phyloP scores from a whole-genome alignment of 2,329 filamentous ascomycete genomes.

The Beauveria varroae region DNA sequence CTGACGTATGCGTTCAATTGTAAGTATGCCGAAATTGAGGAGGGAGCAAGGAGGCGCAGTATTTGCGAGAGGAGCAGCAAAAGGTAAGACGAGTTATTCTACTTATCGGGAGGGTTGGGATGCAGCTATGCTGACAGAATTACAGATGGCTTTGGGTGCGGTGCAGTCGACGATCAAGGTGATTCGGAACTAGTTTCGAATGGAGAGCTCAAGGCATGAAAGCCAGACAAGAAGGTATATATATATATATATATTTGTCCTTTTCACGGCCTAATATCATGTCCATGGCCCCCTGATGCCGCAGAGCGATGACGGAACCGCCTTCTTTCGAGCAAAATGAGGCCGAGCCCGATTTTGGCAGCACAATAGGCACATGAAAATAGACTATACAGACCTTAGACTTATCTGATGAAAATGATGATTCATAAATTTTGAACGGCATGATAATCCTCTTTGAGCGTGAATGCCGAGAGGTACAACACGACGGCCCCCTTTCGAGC shows the following conservation, averaged over 20 bases:
- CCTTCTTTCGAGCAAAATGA: background rate
- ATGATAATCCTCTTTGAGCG: no score
- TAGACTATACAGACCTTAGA: no score
- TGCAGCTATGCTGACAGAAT: background rate
- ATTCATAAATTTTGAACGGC: no score
- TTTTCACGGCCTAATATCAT: background rate
- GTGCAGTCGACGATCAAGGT: slow-evolving; percentile 21
- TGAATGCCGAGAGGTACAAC: background rate
- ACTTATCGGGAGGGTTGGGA: background rate
- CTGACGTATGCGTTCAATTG: slow-evolving; percentile 28
- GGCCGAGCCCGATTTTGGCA: background rate
- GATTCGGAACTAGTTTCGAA: slow-evolving; percentile 19
- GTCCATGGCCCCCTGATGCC: background rate
- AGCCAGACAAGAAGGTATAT: background rate
- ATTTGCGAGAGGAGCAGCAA: slow-evolving; percentile 16
- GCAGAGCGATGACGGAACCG: background rate
- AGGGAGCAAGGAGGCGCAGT: slow-evolving; percentile 17
- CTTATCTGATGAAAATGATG: no score
- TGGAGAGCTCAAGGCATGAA: slow-evolving; percentile 10
- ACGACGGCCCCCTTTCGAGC: background rate
- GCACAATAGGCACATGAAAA: no score
- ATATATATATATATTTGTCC: no score
- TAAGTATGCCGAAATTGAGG: slow-evolving; percentile 17
- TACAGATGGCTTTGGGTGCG: slow-evolving; percentile 19
- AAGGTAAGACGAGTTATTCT: slow-evolving; percentile 15